These are phyloP conservation scores for Puccinia brachypodii DNA, from an alignment of 1,284 basidiomycete genomes.

Conservation along the genomic window DNA sequence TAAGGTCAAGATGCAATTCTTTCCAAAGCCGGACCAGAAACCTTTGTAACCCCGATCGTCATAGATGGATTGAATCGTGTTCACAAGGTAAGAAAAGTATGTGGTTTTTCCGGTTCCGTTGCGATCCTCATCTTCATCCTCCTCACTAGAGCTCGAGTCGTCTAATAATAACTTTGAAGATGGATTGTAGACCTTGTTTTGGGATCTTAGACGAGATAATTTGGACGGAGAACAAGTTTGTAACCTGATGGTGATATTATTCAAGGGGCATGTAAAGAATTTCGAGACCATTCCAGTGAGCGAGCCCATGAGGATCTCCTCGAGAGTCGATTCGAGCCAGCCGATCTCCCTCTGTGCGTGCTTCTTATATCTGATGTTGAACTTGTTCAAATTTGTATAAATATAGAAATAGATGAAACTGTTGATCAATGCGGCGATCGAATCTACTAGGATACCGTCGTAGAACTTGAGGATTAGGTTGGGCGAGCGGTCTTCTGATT, in stretches of 20 bases:
- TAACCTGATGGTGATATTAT: slow-evolving; percentile 60
- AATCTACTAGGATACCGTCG: slow-evolving; percentile 58
- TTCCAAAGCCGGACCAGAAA: slow-evolving; percentile 58
- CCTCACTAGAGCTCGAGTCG: slow-evolving; percentile 52
- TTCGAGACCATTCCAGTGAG: slow-evolving; percentile 59
- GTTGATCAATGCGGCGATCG: slow-evolving; percentile 33
- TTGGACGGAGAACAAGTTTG: slow-evolving; percentile 55
- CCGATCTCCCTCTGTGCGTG: slow-evolving; percentile 37
- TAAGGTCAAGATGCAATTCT: slow-evolving; percentile 56
- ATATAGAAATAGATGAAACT: slow-evolving; percentile 59
- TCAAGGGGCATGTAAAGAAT: slow-evolving; percentile 59
- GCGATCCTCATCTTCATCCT: slow-evolving; percentile 52
- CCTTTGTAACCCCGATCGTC: slow-evolving; percentile 57
- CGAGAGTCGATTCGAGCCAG: slow-evolving; percentile 54
- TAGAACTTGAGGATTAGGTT: slow-evolving; percentile 56
- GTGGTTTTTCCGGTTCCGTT: slow-evolving; percentile 49
- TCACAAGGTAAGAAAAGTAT: slow-evolving; percentile 48
- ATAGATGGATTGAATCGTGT: slow-evolving; percentile 56
- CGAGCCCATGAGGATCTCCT: slow-evolving; percentile 60
- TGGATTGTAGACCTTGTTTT: no score
- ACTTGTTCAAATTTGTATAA: slow-evolving; percentile 55
- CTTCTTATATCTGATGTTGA: slow-evolving; percentile 23
- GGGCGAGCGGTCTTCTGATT: slow-evolving; percentile 30
- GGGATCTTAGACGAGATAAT: slow-evolving; percentile 18
- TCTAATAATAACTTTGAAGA: slow-evolving; percentile 4